Base-by-base conservation (phyloP, 2,329 filamentous ascomycete species). In the Emergomyces orientalis region DNA sequence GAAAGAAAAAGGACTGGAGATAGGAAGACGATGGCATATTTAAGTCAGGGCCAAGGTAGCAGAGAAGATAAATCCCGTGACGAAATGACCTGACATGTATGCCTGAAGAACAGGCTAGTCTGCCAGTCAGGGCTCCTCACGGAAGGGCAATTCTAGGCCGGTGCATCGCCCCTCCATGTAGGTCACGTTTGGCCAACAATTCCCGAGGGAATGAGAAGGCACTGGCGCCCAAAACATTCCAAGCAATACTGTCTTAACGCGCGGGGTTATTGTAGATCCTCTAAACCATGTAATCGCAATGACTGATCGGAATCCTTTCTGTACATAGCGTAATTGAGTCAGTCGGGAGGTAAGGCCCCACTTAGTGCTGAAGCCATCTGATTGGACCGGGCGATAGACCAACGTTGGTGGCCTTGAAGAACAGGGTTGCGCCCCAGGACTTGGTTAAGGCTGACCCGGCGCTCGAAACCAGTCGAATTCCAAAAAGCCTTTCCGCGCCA, bases 141-240 rank as follows among this genome's bases (percentile, higher is more conserved):
- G 8, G 30, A 56, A 45, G 37, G 39, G 14, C 22, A 45, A 47
- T 59, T 59, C 56, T 59, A 47, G 56, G 56, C 56, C 56, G 45
- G 56, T 59, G 56, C 56, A 59, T 59, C 41, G 56, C 56, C 56
- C 56, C 56, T 25, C 39, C 30, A 59, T 59, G 39, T 7, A 59
- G 41, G 56, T 59, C 39, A 43, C 56, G 37, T 59, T 59, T 30
- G 27, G 41, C 14, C 37, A 22, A 59, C 55, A 58, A 22, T 17
- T 6, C 22, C 55, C 22, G 22, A 14, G 25, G 41, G 30, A 27
- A 32, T 58, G 37, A 59, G 25, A 59, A 45, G 39, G 56, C 22
- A 19, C 56, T 19, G 56, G 56, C 27, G 56, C 56, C 56, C 56
- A n/a, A 47, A 45, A n/a, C 56, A 47, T 45, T 30, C 41, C 56